A percentile compares a stretch with the other conserved stretches of the same genome.
phyloP scores from a whole-genome alignment of 192 early-diverging fungal species.

The Physocladia obscura region DNA sequence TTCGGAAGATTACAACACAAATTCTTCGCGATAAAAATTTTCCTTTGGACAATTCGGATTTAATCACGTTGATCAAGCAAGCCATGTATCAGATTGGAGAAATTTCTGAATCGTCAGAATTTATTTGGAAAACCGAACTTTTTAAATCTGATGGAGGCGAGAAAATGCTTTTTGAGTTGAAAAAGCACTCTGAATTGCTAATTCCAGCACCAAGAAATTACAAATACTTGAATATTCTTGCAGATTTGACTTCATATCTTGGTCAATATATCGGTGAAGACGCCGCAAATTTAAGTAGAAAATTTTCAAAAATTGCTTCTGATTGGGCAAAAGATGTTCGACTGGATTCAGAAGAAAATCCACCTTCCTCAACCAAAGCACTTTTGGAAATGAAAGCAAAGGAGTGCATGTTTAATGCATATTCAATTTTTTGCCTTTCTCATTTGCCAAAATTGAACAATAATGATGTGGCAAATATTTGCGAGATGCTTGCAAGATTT shows the following conservation, averaged over 20 bases:
- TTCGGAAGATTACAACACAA: background rate
- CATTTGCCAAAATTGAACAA: background rate
- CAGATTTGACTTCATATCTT: background rate
- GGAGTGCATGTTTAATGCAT: background rate
- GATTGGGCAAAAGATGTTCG: background rate
- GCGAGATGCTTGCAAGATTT: background rate
- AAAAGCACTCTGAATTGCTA: background rate
- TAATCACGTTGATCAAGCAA: background rate
- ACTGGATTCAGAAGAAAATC: background rate
- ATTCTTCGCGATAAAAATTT: background rate
- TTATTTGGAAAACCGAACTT: background rate
- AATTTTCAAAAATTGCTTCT: background rate
- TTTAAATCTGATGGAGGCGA: background rate
- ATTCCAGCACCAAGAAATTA: background rate
- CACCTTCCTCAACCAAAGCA: background rate
- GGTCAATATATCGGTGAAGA: background rate
- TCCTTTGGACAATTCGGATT: background rate
- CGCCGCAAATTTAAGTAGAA: background rate
- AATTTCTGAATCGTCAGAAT: background rate
- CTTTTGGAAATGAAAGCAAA: slow-evolving; percentile 2
- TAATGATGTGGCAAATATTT: background rate
- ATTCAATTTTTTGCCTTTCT: background rate
- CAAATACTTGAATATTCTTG: background rate
- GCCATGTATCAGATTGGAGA: background rate
- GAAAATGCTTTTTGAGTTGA: background rate